Evolutionary conservation across 176 grass and related monocot species (phyloP), one percentile per base, ranked within the genome.

Genomic region (Eleusine indica): DNA sequence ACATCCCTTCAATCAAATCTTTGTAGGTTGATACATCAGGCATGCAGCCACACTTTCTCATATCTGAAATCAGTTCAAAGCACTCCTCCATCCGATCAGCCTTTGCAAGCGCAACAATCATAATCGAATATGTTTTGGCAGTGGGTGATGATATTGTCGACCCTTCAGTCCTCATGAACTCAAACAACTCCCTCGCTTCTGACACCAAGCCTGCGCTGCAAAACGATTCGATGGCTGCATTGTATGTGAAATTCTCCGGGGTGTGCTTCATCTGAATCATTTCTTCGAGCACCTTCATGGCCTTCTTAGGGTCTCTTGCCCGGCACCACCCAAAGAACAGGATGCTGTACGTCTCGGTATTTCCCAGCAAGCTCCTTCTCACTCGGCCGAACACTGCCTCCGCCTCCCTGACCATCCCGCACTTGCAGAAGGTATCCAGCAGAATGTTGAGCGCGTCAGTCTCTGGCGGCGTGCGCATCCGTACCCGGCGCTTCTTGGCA

Each of bases 1-100:
- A 98, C 89, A 98, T 95, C 65, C 96, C 93, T 93, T 98, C 91
- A 25, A 95, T 91, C 89, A 98, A 90, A 21, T 98, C 87, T 81
- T 93, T 95, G 19, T 90, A 98, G 6, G 91, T 98, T 21, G 87
- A 88, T 37, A 98, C 93, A 87, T 98, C 96, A 76, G 93, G 93
- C 84, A 94, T 90, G 71, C 96, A 98, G 72, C 96, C 93, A 13
- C 64, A 84, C 35, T 28, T 89, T 81, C 80, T 93, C 96, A 98
- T 98, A 18, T 94, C 91, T 62, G 88, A 80, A 66, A 98, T 88
- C 38, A 95, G 81, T 73, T 77, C 92, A 75, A 98, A 98, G 43
- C 93, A 89, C 65, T 93, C 91, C 0, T 90, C 85, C 93, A 98
- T 88, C 76, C 57, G 52, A 73, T 92, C 89, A 73, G 35, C 80